Base-by-base conservation (phyloP, 169 alveolate genomes). In the Miamiensis avidus region DNA sequence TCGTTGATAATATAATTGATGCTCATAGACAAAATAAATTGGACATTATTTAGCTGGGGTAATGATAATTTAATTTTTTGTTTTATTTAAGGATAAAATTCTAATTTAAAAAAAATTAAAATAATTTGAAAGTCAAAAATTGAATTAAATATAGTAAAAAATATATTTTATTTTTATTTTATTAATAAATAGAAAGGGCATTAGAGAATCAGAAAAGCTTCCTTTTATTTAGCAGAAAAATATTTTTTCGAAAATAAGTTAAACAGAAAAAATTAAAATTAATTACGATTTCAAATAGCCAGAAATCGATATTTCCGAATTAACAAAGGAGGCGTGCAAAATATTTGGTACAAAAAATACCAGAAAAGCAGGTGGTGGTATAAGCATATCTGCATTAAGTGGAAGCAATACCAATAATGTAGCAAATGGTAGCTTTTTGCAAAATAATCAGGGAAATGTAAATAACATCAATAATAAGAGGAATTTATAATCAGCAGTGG, bases 1-100 rank as follows among this genome's bases (percentile, higher is more conserved):
- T 75, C 25, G 82, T 86, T 6, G 90, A 86, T 86, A 72, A 86
- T 31, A 49, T 81, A 31, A 31, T 86, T 74, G 31, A 64, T 29
- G 81, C 83, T 33, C 33, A 81, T 49, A 74, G 81, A 28, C 83
- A 86, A 64, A 75, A 74, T 34, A 79, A 79, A 29, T 26, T 79
- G 64, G 76, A 33, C 0, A 75, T 75, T 75, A 6, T 4, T 75
- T 26, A 30, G 30, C 64, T 31, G 30, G 27, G 64, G 31, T 75
- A 31, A 29, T 69, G 79, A 34, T n/a, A n/a, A n/a, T n/a, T n/a
- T n/a, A n/a, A n/a, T 65, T 33, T n/a, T 31, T 69, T 78, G 1
- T 25, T n/a, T 33, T 29, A 65, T 20, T 15, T 20, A 33, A 73
- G 87, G n/a, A 81, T 73, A 75, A 34, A 73, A 73, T 78, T 49